Percentiles rank a stretch among this genome's conserved stretches.
Conservation (phyloP, 2,329 filamentous ascomycete species). For the Ceratocystis cubensis region DNA sequence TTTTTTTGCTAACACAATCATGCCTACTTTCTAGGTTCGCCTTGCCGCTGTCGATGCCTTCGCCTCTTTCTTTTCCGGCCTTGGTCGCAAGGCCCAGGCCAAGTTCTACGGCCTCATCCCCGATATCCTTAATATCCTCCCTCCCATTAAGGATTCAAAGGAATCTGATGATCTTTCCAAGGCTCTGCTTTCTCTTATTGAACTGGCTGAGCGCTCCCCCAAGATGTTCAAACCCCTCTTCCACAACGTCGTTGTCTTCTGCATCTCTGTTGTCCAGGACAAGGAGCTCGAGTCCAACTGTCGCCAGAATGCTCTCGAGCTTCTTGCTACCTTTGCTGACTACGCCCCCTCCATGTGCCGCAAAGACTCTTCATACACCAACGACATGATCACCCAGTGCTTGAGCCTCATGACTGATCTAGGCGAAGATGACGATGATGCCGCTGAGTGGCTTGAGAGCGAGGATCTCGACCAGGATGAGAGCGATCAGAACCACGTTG, state of each 20-base stretch:
- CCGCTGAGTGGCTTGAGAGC: conserved; percentile 78
- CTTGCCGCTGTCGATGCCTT: conserved; percentile 95
- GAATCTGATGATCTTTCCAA: conserved; percentile 87
- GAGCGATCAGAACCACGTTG: conserved; percentile 93
- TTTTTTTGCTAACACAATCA: not conserved
- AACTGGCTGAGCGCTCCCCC: conserved; percentile 82
- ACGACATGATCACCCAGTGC: conserved; percentile 97
- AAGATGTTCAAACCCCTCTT: conserved; percentile 98
- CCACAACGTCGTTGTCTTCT: conserved; percentile 82
- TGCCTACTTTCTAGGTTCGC: conserved; percentile 48
- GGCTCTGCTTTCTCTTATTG: conserved; percentile 80
- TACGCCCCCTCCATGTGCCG: conserved; percentile 89
- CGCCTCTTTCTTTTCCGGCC: conserved; percentile 83
- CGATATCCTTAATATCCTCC: conserved; percentile 85
- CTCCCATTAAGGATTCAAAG: conserved; percentile 80
- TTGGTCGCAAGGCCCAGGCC: conserved; percentile 73
- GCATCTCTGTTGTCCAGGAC: conserved; percentile 84
- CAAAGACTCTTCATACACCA: conserved; percentile 82
- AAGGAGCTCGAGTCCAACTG: conserved; percentile 86
- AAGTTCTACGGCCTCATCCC: conserved; percentile 83
- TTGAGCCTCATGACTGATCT: conserved; percentile 97
- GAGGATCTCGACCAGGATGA: conserved; percentile 95
- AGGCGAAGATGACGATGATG: conserved; percentile 87
- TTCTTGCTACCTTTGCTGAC: conserved; percentile 97
- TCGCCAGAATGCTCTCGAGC: conserved; percentile 85